Conservation (phyloP, 202 grass and related monocot species). For the Schoenoplectus tabernaemontani region DNA sequence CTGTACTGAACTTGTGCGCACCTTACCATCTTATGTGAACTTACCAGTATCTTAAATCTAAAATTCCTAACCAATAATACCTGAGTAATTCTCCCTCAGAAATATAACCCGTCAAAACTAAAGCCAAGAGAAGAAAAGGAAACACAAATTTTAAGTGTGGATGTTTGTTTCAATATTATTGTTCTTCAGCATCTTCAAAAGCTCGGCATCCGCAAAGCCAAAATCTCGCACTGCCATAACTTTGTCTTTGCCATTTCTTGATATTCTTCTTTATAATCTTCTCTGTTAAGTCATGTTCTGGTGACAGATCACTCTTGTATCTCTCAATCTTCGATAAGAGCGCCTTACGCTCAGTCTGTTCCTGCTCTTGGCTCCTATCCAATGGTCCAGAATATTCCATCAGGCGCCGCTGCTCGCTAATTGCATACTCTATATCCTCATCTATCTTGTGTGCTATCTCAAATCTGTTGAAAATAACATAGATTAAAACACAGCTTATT, state of each 20-base stretch:
- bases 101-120: background rate
- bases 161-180: background rate
- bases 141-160: background rate
- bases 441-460: background rate
- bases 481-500: background rate
- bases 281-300: background rate
- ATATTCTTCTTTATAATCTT: conserved; percentile 12
- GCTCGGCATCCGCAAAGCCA: background rate
- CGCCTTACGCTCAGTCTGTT: conserved; percentile 18
- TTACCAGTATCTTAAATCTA: background rate
- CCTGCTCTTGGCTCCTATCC: conserved; percentile 16
- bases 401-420: conserved; percentile 12
- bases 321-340: conserved; percentile 33
- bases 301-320: conserved; percentile 24
- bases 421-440: background rate
- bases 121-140: background rate
- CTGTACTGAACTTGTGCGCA: conserved; percentile 1
- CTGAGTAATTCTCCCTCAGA: background rate
- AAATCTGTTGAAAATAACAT: background rate
- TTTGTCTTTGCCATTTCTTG: background rate
- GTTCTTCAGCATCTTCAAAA: background rate
- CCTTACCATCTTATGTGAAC: background rate
- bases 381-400: conserved; percentile 17
- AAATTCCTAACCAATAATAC: background rate
- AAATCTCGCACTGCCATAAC: background rate